Evolutionary conservation across 441 rosid genomes (phyloP), one percentile per base, ranked within the genome.

Genomic region (Jatropha podagrica): DNA sequence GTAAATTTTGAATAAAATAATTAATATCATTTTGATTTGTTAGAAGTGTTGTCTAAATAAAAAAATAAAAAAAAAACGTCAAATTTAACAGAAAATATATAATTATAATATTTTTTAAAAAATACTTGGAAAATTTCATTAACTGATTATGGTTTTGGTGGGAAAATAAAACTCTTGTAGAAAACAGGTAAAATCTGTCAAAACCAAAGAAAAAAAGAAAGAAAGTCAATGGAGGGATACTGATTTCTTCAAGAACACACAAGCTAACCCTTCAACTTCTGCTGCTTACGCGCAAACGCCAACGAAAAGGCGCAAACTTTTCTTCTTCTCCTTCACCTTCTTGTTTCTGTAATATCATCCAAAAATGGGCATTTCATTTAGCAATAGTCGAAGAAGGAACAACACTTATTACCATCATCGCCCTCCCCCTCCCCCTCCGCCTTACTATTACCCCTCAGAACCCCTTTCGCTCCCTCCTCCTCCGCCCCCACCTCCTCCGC

Each of bases 341-440:
- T 15, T 8, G 20, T 27, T 54, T 49, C 69, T 49, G 0, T 26
- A 46, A 67, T 23, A 12, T n/a, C 65, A 8, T 23, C 13, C 10
- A 44, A 60, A 72, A 52, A 92, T 89, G 98, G 97, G 98, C 23
- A 82, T 87, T 82, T 91, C 96, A 55, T 88, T 82, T 76, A 90
- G 76, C 68, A 81, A 77, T 63, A 73, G 75, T 76, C 80, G 93
- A 44, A 82, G 98, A 73, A 86, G 96, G 81, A 81, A 83, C 71
- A 74, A 85, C 68, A 73, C 71, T 15, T 79, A 73, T 56, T 80
- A 79, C 79, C 90, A 71, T 13, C 82, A 74, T 66, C 81, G 65
- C 44, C 80, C 51, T 48, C 77, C 79, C 18, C 72, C 83, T 11
- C 65, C 69, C 0, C 86, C 85, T 14, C 86, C 86, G 1, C 83